Percentiles rank a stretch among this genome's conserved stretches.
phyloP scores from a whole-genome alignment of 2,329 filamentous ascomycete genomes.

The Botrytis paeoniae region DNA sequence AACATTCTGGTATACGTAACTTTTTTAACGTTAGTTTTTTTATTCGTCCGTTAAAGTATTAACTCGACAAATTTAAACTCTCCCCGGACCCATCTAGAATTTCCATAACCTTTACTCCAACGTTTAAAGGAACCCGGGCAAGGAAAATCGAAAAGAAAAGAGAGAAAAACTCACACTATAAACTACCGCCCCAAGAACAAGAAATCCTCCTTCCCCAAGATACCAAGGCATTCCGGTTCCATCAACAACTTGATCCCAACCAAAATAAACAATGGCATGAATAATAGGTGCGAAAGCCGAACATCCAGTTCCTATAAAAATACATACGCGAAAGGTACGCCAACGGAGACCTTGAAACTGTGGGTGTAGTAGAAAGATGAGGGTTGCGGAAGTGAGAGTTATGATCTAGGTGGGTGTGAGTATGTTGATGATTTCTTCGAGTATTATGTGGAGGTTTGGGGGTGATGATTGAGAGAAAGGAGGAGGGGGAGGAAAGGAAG shows the following conservation, averaged over 20 bases:
- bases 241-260: neutral
- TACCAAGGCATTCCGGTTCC: constrained; percentile 27
- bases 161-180: constrained; percentile 18
- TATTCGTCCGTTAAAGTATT: neutral
- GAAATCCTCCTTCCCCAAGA: constrained; percentile 24
- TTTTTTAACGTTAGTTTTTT: neutral
- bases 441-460: neutral
- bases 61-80: neutral
- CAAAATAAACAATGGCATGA: constrained; percentile 17
- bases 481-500: no score
- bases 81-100: no score
- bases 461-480: neutral
- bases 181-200: constrained; percentile 16
- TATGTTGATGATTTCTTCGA: neutral
- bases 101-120: neutral
- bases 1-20: constrained; percentile 26
- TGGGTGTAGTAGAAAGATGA: constrained; percentile 11
- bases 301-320: constrained; percentile 9
- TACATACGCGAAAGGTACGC: constrained; percentile 10
- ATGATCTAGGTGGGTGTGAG: neutral
- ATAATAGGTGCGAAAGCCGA: constrained; percentile 16
- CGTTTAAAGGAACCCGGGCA: rapidly evolving
- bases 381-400: neutral
- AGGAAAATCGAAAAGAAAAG: neutral
- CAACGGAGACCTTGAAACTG: constrained; percentile 11